Percentiles rank a stretch among this genome's conserved stretches.
These are phyloP conservation scores for Xylaria curta DNA, from an alignment of 495 filamentous ascomycete genomes.

Conservation along the genomic window DNA sequence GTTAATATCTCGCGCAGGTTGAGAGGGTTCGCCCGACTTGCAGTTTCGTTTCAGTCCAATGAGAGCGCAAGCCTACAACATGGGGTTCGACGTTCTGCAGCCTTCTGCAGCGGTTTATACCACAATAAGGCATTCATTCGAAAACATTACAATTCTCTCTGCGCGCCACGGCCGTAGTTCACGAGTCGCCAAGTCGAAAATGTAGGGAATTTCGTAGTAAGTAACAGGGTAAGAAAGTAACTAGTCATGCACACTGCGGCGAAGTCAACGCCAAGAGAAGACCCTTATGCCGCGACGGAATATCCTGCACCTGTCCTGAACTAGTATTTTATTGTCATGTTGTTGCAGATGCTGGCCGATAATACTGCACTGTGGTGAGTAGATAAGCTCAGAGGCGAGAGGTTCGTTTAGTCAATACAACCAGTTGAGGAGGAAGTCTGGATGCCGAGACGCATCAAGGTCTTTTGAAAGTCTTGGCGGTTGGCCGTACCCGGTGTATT, in stretches of 20 bases:
- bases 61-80: background rate
- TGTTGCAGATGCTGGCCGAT: background rate
- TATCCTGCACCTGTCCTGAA: background rate
- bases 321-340: background rate
- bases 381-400: conserved; percentile 9
- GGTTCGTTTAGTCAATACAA: conserved; percentile 11
- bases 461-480: conserved; percentile 11
- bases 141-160: background rate
- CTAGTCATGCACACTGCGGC: conserved; percentile 8
- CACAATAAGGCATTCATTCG: background rate
- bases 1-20: conserved; percentile 5
- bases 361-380: background rate
- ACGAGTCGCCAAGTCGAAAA: background rate
- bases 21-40: background rate
- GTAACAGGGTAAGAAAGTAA: background rate
- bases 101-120: background rate
- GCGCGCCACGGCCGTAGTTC: background rate
- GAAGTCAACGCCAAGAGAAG: conserved; percentile 12
- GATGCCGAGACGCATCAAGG: conserved; percentile 21
- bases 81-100: background rate
- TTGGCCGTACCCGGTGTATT: conserved; percentile 1
- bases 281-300: background rate
- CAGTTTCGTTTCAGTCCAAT: conserved; percentile 12
- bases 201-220: background rate
- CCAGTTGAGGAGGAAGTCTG: background rate